Base-by-base conservation (phyloP, 73 alveolate species). In the Paramecium caudatum region DNA sequence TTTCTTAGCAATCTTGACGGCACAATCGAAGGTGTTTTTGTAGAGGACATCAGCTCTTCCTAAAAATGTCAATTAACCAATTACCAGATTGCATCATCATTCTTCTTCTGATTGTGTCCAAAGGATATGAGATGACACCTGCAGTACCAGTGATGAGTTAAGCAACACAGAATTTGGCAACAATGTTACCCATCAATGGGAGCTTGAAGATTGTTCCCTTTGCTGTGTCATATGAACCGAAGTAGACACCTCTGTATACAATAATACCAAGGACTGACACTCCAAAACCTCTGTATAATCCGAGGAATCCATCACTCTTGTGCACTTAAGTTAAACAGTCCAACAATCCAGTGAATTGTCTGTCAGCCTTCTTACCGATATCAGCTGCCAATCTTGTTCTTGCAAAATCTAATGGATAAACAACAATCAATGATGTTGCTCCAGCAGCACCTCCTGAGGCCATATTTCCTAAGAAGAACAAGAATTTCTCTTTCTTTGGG, bases 401-500 rank as follows among this genome's bases (percentile, higher is more conserved):
- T 34, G 97, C 98, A 68, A 91, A 95, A 83, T 96, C 99, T 46
- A 97, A 94, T 15, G 99, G 99, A 88, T 96, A 96, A 47, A 95
- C 98, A 90, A 95, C 83, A 46, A 92, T 25, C 39, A 95, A 95
- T 0, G 98, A 94, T 46, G 95, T 87, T 36, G 99, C 97, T 32
- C 99, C 99, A 49, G 99, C 98, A 45, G 95, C 94, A 3, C 99
- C 99, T 25, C 99, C 99, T 61, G 97, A 84, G 0, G 93, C 94
- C 92, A 96, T 68, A 90, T 97, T 95, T 91, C 97, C 96, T 17
- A 91, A 82, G 94, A 97, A 95, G 95, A 93, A 94, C 93, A 61
- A 68, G 93, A 90, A 50, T 63, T 95, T 95, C 37, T 95, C 90
- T 4, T 92, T 94, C 90, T 93, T 94, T 36, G 94, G 95, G 94